Evolutionary conservation across 495 filamentous ascomycete species (phyloP), one percentile per base, ranked within the genome.

Genomic region (Penicillium ochrochloron): DNA sequence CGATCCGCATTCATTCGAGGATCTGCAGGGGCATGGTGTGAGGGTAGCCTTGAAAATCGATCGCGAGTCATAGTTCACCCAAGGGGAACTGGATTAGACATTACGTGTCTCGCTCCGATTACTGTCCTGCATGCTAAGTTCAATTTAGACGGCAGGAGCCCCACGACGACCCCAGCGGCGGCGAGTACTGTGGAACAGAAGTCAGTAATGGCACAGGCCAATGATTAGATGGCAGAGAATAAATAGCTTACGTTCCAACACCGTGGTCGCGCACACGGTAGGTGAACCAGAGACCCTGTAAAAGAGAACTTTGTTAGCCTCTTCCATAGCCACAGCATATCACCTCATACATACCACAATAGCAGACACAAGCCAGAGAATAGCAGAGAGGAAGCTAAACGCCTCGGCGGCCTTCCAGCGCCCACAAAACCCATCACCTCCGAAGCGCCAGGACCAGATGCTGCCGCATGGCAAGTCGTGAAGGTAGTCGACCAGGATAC

Each of bases 321-420:
- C 9, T 44, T 23, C 14, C n/a, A 37, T 21, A 58, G 11, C 9
- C 10, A 29, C 10, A n/a, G 3, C 0, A 44, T 10, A 31, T 58
- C 0, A 27, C 10, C 19, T n/a, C 7, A 27, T 56, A 78, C 79
- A 34, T 65, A 82, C 79, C 57, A 90, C 60, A 33, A 89, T 69
- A 23, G 79, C 82, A 54, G 84, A 88, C 14, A 80, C 84, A 33
- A 90, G 83, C 88, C 88, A 91, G 70, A 85, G 77, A 63, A 87
- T 82, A 37, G 87, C 88, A n/a, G 85, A 85, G 58, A 91, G 66
- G 73, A 90, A 91, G 63, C 79, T 77, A 74, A 91, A 90, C 1
- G 88, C 89, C 65, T 89, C 81, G 39, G 83, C 81, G 15, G 88
- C 85, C 75, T 88, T 91, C 87, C 85, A 90, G 59, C 85, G 79